Evolutionary conservation across 192 early-diverging fungal species (phyloP).

Genomic region (Coemansia erecta): DNA sequence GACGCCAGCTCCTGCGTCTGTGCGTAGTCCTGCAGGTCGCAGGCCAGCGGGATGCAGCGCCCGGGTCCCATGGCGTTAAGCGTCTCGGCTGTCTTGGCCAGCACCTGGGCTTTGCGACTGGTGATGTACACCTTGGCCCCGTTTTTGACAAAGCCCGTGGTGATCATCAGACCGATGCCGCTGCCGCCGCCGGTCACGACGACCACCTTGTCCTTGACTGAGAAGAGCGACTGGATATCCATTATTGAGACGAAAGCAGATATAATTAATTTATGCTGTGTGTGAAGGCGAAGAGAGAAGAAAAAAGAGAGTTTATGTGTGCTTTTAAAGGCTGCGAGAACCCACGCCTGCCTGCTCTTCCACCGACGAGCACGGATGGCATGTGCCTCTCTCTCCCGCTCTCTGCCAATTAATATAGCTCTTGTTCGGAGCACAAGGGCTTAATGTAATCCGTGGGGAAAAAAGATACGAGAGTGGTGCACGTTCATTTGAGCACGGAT

Average conservation of each 20-base stretch:
- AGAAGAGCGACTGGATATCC: constrained; percentile 59
- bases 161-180: constrained; percentile 59
- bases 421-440: too few relatives aligned
- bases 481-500: too few relatives aligned
- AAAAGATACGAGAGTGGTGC: too few relatives aligned
- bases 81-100: constrained; percentile 63
- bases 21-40: constrained; percentile 63
- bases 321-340: too few relatives aligned
- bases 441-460: too few relatives aligned
- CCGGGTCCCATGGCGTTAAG: constrained; percentile 70
- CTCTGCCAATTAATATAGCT: too few relatives aligned
- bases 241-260: constrained; percentile 22
- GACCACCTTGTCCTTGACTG: constrained; percentile 75
- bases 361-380: too few relatives aligned
- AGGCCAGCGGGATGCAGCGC: constrained; percentile 67
- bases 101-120: constrained; percentile 65
- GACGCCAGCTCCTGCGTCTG: constrained; percentile 59
- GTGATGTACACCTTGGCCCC: constrained; percentile 92
- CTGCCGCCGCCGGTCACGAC: constrained; percentile 77
- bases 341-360: too few relatives aligned
- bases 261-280: not conserved
- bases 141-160: constrained; percentile 74
- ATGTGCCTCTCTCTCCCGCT: too few relatives aligned
- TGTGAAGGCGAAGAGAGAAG: not conserved
- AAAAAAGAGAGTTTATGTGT: not conserved